These are phyloP conservation scores for Metschnikowia kofuensis DNA, from an alignment of 805 yeast genomes.

Conservation along the genomic window DNA sequence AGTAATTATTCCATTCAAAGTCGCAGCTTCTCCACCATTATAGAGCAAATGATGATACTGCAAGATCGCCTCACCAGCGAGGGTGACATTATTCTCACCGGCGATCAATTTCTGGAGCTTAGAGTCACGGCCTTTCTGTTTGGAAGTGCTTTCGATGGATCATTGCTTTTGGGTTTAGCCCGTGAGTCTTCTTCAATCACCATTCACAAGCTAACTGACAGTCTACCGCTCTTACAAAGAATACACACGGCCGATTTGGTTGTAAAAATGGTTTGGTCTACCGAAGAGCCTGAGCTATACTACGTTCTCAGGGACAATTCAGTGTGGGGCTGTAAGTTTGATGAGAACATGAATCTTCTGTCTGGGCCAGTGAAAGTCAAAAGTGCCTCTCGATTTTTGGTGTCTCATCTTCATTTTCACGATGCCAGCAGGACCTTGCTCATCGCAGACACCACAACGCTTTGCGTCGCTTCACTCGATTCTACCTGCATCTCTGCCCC, in stretches of 20 bases:
- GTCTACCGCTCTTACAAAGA: conserved; percentile 9
- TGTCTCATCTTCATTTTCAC: conserved; percentile 9
- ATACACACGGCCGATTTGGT: conserved; percentile 6
- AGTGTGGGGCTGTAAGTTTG: conserved; percentile 9
- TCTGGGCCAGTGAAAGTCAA: conserved; percentile 3
- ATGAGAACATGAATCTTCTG: background rate
- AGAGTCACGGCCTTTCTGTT: conserved; percentile 30
- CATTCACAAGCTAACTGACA: conserved; percentile 13
- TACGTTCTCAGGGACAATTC: conserved; percentile 20
- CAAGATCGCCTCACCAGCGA: conserved; percentile 16
- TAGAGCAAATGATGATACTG: conserved; percentile 21
- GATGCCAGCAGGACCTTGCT: background rate
- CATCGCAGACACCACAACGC: conserved; percentile 10
- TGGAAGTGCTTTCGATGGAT: conserved; percentile 10
- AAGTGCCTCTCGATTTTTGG: conserved; percentile 12
- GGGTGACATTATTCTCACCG: conserved; percentile 21
- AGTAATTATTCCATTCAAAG: conserved; percentile 24
- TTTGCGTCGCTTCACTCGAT: conserved; percentile 1
- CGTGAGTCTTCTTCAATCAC: conserved; percentile 19
- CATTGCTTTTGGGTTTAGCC: conserved; percentile 10
- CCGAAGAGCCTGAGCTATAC: conserved; percentile 7
- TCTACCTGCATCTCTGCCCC: background rate
- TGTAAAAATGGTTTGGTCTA: conserved; percentile 20
- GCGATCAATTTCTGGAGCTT: conserved; percentile 21
- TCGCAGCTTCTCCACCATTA: conserved; percentile 27